Conservation (phyloP, 2,329 filamentous ascomycete species). For the Torrubiellomyces zombiae region DNA sequence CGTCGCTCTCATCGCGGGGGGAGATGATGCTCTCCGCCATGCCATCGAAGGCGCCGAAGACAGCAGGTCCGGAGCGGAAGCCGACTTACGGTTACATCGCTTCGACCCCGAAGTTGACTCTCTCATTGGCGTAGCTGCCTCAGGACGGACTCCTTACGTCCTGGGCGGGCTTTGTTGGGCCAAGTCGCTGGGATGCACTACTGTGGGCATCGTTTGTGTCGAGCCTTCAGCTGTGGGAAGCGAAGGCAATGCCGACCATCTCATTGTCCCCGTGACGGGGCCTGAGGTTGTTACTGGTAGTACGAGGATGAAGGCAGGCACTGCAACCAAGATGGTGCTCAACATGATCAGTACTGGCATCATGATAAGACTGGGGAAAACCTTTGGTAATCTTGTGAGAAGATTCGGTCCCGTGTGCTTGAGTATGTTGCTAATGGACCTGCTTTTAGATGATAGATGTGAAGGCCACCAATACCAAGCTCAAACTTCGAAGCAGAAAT, state of each 20-base stretch:
- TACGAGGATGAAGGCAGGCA: conserved; percentile 27
- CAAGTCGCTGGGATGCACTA: conserved; percentile 16
- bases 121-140: conserved; percentile 24
- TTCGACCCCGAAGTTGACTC: conserved; percentile 16
- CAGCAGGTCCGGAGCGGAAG: conserved; percentile 12
- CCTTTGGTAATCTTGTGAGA: conserved; percentile 21
- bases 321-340: conserved; percentile 24
- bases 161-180: conserved; percentile 16
- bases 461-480: conserved; percentile 20
- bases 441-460: conserved; percentile 9
- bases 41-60: conserved; percentile 26
- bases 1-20: conserved; percentile 23
- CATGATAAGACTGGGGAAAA: conserved; percentile 24
- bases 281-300: conserved; percentile 27
- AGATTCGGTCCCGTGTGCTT: no score
- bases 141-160: conserved; percentile 24
- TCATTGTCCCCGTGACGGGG: conserved; percentile 22
- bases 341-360: conserved; percentile 25
- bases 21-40: conserved; percentile 20
- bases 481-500: conserved; percentile 10
- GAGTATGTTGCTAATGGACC: conserved; percentile 4
- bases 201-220: conserved; percentile 22
- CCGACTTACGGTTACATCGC: conserved; percentile 13
- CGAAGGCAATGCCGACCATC: conserved; percentile 8
- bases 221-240: conserved; percentile 10